Conservation (phyloP, 495 filamentous ascomycete species). For the Ascodesmis nigricans region DNA sequence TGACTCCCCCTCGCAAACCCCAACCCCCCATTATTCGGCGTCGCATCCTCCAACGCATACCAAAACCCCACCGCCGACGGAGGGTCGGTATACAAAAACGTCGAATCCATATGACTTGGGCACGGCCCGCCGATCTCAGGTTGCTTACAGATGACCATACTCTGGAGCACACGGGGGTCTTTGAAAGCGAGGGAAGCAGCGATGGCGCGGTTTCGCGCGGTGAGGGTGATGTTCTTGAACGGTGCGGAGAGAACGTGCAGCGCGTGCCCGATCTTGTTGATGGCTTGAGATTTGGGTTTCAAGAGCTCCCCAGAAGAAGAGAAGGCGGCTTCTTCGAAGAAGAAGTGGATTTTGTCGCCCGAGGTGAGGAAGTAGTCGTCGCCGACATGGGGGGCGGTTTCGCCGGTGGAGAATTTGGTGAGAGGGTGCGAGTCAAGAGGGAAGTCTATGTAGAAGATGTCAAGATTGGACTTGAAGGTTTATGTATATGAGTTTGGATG, state of each 20-base stretch:
- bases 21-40: conserved; percentile 62
- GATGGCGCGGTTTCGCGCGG: conserved; percentile 33
- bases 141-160: conserved; percentile 97
- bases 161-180: conserved; percentile 62
- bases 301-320: conserved; percentile 30
- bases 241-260: conserved; percentile 53
- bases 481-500: neutral
- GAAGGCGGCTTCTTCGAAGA: conserved; percentile 69
- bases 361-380: conserved; percentile 84
- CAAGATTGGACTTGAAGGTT: neutral
- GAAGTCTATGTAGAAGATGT: conserved; percentile 29
- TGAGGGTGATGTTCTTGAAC: conserved; percentile 41
- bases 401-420: conserved; percentile 75
- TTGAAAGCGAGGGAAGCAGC: conserved; percentile 48
- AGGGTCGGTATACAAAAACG: conserved; percentile 80
- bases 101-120: conserved; percentile 69
- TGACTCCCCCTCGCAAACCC: conserved; percentile 69
- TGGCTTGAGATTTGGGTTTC: conserved; percentile 56
- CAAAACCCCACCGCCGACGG: conserved; percentile 47
- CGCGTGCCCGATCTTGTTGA: conserved; percentile 95
- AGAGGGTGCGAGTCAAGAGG: conserved; percentile 61
- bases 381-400: conserved; percentile 45
- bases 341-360: conserved; percentile 82
- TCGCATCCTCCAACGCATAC: conserved; percentile 83
- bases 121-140: conserved; percentile 84